phyloP scores from a whole-genome alignment of 305 asterid genomes.

The Caryopteris hybrid region DNA sequence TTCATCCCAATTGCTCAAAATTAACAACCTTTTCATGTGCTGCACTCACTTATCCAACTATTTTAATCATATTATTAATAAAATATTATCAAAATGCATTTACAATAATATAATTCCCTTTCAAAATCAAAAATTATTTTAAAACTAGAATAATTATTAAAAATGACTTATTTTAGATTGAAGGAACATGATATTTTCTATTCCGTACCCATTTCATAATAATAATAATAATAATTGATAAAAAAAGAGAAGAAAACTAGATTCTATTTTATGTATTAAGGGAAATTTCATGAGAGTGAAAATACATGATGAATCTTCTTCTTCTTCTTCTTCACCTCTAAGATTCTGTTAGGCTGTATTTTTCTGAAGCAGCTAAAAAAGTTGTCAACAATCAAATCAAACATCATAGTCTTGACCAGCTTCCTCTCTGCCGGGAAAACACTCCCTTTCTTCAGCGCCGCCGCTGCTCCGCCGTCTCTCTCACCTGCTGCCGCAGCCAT shows the following conservation, averaged over 20 bases:
- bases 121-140: too few relatives aligned
- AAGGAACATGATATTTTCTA: too few relatives aligned
- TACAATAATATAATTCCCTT: too few relatives aligned
- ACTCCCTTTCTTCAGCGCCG: conserved; percentile 27
- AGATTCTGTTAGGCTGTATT: conserved; percentile 13
- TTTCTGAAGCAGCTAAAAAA: conserved; percentile 10
- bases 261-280: neutral
- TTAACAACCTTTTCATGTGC: too few relatives aligned
- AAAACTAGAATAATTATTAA: too few relatives aligned
- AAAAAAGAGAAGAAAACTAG: neutral
- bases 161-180: too few relatives aligned
- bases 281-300: neutral
- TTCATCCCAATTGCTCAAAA: too few relatives aligned
- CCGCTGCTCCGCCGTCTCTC: neutral
- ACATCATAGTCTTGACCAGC: conserved; percentile 32
- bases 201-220: too few relatives aligned
- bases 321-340: neutral
- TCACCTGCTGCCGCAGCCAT: conserved; percentile 16
- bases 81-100: too few relatives aligned
- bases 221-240: too few relatives aligned
- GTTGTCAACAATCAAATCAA: conserved; percentile 1
- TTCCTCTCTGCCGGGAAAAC: conserved; percentile 36
- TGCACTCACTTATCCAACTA: too few relatives aligned
- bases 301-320: neutral
- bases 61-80: too few relatives aligned